phyloP scores from a whole-genome alignment of 352 stramenopile species.

The Phytophthora europaea region DNA sequence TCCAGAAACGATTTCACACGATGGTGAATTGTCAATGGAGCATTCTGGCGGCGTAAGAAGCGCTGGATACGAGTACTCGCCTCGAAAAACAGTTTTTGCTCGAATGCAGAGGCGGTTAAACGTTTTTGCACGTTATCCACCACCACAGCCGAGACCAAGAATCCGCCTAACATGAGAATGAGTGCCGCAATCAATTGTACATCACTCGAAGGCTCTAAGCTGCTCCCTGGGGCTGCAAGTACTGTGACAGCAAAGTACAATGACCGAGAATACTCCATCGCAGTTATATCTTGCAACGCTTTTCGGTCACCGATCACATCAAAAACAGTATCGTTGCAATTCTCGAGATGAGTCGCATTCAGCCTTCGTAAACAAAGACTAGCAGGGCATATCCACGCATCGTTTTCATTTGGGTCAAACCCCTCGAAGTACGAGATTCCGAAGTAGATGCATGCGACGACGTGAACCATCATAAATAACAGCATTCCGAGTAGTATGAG shows the following conservation, averaged over 20 bases:
- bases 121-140: slow-evolving; percentile 60
- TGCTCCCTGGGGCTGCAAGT: slow-evolving; percentile 34
- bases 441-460: slow-evolving; percentile 51
- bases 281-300: neutral
- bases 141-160: slow-evolving; percentile 47
- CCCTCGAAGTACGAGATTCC: slow-evolving; percentile 38
- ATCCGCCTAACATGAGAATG: slow-evolving; percentile 48
- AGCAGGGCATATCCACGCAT: slow-evolving; percentile 36
- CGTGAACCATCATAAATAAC: slow-evolving; percentile 54
- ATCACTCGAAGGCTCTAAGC: slow-evolving; percentile 45
- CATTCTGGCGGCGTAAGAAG: slow-evolving; percentile 61
- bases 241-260: slow-evolving; percentile 17
- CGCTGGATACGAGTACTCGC: slow-evolving; percentile 55
- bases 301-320: neutral
- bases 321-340: slow-evolving; percentile 3
- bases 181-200: slow-evolving; percentile 42
- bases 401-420: slow-evolving; percentile 27
- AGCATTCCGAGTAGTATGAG: slow-evolving; percentile 47
- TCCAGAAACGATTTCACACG: slow-evolving; percentile 64
- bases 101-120: slow-evolving; percentile 54
- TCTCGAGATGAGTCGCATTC: slow-evolving; percentile 17
- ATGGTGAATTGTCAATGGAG: slow-evolving; percentile 49
- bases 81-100: slow-evolving; percentile 32
- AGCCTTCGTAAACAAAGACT: slow-evolving; percentile 26
- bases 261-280: slow-evolving; percentile 4